A percentile compares a stretch with the other conserved stretches of the same genome.
Evolutionary conservation across 768 basidiomycete genomes (phyloP).

Genomic region (Rhizopogon salebrosus): DNA sequence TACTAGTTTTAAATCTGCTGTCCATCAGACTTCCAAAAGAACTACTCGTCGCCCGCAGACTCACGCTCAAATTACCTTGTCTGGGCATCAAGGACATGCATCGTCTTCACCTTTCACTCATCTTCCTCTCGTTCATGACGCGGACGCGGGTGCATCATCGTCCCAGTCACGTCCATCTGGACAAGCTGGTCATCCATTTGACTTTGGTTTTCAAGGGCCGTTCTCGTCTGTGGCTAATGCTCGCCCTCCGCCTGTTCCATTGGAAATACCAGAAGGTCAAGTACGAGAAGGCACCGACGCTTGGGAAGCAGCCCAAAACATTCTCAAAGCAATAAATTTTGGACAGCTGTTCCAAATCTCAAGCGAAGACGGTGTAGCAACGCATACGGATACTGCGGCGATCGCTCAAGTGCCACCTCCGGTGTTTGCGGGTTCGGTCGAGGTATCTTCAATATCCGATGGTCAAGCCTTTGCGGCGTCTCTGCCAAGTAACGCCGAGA

Average conservation of each 20-base stretch:
- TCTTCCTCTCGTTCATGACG: constrained; percentile 36
- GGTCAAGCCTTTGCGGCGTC: neutral
- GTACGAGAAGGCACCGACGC: constrained; percentile 49
- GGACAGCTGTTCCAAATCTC: constrained; percentile 43
- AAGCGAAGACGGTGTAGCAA: constrained; percentile 17
- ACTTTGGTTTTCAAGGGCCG: constrained; percentile 27
- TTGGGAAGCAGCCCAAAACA: constrained; percentile 75
- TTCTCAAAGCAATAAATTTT: constrained; percentile 74
- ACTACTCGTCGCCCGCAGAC: constrained; percentile 78
- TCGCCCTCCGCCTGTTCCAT: constrained; percentile 10
- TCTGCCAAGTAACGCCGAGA: constrained; percentile 1
- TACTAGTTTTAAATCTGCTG: neutral
- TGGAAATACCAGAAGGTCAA: constrained; percentile 14
- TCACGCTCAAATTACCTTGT: constrained; percentile 23
- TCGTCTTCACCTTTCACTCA: constrained; percentile 56
- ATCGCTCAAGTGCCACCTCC: neutral
- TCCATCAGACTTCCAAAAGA: constrained; percentile 59
- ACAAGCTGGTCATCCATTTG: constrained; percentile 36
- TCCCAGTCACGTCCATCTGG: constrained; percentile 28
- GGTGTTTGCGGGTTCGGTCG: neutral
- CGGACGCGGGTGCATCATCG: constrained; percentile 28
- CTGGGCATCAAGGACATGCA: constrained; percentile 19
- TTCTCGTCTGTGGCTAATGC: constrained; percentile 16
- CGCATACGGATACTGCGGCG: neutral
- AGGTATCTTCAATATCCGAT: constrained; percentile 2